Percentiles rank a stretch among this genome's conserved stretches.
phyloP scores from a whole-genome alignment of 2,329 filamentous ascomycete genomes.

The Blastomyces silverae region DNA sequence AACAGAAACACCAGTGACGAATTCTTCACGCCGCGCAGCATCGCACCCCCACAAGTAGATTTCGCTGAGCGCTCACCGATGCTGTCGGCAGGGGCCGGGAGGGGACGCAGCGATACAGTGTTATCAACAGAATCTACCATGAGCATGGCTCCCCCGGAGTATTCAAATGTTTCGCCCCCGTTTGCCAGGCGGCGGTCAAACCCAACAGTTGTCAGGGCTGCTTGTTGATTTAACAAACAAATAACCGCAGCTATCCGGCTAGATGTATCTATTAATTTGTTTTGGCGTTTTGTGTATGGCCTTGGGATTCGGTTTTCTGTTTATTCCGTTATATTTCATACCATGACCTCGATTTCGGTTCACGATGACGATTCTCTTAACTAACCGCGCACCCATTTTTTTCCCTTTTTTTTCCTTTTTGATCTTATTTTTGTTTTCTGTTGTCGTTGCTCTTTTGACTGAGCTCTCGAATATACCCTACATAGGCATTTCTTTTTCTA shows the following conservation, averaged over 20 bases:
- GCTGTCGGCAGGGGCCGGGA: background rate
- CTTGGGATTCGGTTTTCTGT: background rate
- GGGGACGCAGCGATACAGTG: conserved; percentile 4
- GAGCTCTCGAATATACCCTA: background rate
- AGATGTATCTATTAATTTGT: background rate
- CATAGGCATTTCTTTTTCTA: background rate
- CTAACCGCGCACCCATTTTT: background rate
- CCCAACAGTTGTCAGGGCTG: background rate
- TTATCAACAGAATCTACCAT: background rate
- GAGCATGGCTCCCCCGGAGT: conserved; percentile 15
- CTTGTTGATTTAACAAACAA: background rate
- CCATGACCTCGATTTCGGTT: background rate
- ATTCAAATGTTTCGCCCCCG: conserved; percentile 8
- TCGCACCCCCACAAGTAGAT: conserved; percentile 15
- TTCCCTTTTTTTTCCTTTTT: background rate
- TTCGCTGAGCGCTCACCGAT: conserved; percentile 13
- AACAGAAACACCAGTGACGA: conserved; percentile 13
- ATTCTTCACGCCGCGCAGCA: conserved; percentile 20
- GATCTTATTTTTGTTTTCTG: background rate
- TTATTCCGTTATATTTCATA: background rate
- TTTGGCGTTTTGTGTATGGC: background rate
- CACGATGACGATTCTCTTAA: background rate
- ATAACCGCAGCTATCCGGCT: background rate
- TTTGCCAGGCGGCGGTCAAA: background rate
- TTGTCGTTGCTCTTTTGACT: background rate